A percentile compares a stretch with the other conserved stretches of the same genome.
These are phyloP conservation scores for Cenococcum geophilum DNA, from an alignment of 495 filamentous ascomycete species.

Conservation along the genomic window DNA sequence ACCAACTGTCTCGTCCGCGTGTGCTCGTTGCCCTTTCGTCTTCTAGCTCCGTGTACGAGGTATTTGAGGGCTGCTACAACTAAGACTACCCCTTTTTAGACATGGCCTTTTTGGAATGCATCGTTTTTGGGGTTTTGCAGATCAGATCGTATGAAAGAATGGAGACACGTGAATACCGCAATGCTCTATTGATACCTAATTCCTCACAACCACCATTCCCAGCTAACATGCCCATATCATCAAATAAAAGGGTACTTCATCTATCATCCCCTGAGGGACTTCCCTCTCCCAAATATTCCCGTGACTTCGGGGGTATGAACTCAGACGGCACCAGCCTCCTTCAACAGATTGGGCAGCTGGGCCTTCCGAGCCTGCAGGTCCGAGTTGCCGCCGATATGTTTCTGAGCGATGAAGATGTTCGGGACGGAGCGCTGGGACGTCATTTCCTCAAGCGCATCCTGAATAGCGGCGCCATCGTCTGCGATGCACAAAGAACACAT, in stretches of 20 bases:
- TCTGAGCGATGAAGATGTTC: constrained; percentile 84
- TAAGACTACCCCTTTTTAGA: constrained; percentile 21
- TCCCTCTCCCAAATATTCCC: not conserved
- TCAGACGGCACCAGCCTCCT: constrained; percentile 60
- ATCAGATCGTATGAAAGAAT: not conserved
- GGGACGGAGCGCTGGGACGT: constrained; percentile 81
- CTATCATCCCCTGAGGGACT: not conserved
- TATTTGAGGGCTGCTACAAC: not conserved
- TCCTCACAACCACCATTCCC: not conserved
- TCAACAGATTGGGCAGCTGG: constrained; percentile 54
- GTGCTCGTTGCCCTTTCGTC: constrained; percentile 8
- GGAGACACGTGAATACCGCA: not conserved
- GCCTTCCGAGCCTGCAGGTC: constrained; percentile 68
- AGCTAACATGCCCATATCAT: not conserved
- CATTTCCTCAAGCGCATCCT: constrained; percentile 74
- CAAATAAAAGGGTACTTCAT: not conserved
- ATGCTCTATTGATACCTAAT: too few relatives aligned
- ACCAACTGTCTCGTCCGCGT: constrained; percentile 4
- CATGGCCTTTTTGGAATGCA: constrained; percentile 14
- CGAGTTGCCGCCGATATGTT: constrained; percentile 96
- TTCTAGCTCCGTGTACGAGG: constrained; percentile 7
- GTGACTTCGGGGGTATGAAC: not conserved
- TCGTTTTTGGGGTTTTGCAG: constrained; percentile 7
- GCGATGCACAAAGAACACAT: not conserved
- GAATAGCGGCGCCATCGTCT: constrained; percentile 78